Base-by-base conservation (phyloP, 2,329 filamentous ascomycete species). In the Knufia fluminis region DNA sequence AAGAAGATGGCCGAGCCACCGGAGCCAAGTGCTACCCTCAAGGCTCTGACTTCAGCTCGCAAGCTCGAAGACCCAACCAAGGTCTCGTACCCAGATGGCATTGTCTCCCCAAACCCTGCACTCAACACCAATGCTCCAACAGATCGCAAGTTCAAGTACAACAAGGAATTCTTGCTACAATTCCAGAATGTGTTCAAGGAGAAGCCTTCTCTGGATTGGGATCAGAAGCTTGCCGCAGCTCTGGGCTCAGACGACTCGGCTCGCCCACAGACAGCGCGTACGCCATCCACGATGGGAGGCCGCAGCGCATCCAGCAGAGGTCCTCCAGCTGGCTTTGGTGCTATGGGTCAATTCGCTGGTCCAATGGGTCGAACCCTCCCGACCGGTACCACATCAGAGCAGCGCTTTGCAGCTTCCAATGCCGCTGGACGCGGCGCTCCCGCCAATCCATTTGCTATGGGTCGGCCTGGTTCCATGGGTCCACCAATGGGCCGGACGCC, bases 131-230 rank as follows among this genome's bases (percentile, higher is more conserved):
- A 61, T 53, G 85, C 85, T 14, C 85, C 87, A 23, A 76, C 79
- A 28, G 86, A 70, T 51, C 68, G 85, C 67, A 91, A 90, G 71
- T 94, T 94, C 74, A 90, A 94, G 67, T 98, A 98, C 68, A 89
- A 97, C 70, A 86, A 90, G 61, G 83, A 85, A 60, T 98, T 98
- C 75, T 73, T 98, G 70, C 76, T 98, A 24, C 92, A 98, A 65
- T 98, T 98, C 76, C 87, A 96, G 71, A 80, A 80, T 60, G 88
- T 95, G 17, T 98, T 96, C 71, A 94, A 88, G 55, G 92, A 98
- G 74, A 94, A 96, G 71, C 92, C 92, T 12, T 94, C 89, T 0
- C 69, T 90, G 38, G 91, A 97, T 63, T 98, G 95, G 80, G 86
- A 94, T 63, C 77, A 83, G 57, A 90, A 92, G 62, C 82, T 98